Evolutionary conservation across 192 early-diverging fungal species (phyloP).

Genomic region (Obelidium mucronatum): DNA sequence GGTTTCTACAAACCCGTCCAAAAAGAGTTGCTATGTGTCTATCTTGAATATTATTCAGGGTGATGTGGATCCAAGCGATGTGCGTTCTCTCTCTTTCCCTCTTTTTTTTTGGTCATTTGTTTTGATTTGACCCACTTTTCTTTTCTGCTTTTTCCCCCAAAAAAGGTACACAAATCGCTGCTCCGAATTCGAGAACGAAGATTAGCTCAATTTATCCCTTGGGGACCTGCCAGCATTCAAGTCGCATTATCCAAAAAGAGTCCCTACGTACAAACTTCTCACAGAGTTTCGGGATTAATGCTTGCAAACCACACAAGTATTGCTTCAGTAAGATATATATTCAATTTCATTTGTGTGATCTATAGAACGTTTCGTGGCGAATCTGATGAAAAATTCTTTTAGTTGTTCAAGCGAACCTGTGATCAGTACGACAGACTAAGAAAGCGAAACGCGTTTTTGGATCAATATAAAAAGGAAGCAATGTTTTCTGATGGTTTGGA

Average conservation of each 20-base stretch:
- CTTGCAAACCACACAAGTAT: conserved; percentile 98
- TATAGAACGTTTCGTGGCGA: too few species aligned
- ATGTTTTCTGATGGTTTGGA: conserved; percentile 73
- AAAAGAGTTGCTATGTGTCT: conserved; percentile 96
- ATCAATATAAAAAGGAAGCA: conserved; percentile 85
- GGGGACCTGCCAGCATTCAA: conserved; percentile 99
- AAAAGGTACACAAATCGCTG: conserved; percentile 97
- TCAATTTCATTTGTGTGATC: conserved; percentile 1
- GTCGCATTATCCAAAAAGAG: conserved; percentile 94
- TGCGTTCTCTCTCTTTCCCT: conserved; percentile 40
- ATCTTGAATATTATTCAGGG: conserved; percentile 99
- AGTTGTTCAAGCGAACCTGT: conserved; percentile 90
- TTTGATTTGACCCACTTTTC: background rate
- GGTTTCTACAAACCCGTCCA: conserved; percentile 92
- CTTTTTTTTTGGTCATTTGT: too few species aligned
- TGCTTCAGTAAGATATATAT: conserved; percentile 62
- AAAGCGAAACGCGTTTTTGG: conserved; percentile 96
- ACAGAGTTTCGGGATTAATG: conserved; percentile 97
- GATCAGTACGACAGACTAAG: conserved; percentile 93
- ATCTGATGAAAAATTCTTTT: background rate
- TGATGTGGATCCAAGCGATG: conserved; percentile 96
- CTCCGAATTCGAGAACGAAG: conserved; percentile 93
- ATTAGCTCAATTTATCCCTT: conserved; percentile 97
- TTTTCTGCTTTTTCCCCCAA: conserved; percentile 31
- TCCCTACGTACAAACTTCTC: conserved; percentile 90